These are phyloP conservation scores for Neocucurbitaria cava DNA, from an alignment of 2,329 filamentous ascomycete genomes.

Conservation along the genomic window DNA sequence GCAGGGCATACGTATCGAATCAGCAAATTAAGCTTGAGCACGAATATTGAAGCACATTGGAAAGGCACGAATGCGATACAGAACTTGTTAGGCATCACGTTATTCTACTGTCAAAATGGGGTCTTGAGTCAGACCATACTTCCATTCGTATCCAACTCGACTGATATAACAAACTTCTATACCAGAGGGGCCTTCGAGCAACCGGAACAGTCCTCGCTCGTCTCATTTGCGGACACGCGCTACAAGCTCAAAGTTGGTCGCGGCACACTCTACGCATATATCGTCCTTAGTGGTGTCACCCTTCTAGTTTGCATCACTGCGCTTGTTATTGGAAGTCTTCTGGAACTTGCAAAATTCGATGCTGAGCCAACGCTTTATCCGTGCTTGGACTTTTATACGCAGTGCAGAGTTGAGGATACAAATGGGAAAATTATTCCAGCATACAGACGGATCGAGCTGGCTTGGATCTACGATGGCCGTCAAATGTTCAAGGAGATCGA, in stretches of 20 bases:
- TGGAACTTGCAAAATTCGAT: slow-evolving; percentile 13
- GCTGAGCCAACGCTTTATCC: slow-evolving; percentile 11
- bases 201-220: not conserved
- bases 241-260: slow-evolving; percentile 5
- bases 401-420: slow-evolving; percentile 15
- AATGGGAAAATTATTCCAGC: slow-evolving; percentile 11
- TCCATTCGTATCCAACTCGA: slow-evolving; percentile 3
- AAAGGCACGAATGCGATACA: slow-evolving; percentile 21
- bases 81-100: slow-evolving; percentile 13
- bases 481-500: slow-evolving; percentile 20
- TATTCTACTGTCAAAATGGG: slow-evolving; percentile 23
- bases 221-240: slow-evolving; percentile 9
- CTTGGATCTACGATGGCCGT: slow-evolving; percentile 15
- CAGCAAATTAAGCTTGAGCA: slow-evolving; percentile 7
- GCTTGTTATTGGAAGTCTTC: slow-evolving; percentile 11
- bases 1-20: slow-evolving; percentile 21
- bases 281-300: not conserved
- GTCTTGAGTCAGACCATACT: slow-evolving; percentile 15
- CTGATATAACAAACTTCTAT: not conserved
- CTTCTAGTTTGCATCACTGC: slow-evolving; percentile 10
- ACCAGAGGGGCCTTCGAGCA: slow-evolving; percentile 11
- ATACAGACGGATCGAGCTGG: slow-evolving; percentile 16
- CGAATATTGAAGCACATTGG: slow-evolving; percentile 1
- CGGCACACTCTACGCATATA: slow-evolving; percentile 16
- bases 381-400: slow-evolving; percentile 20